These are phyloP conservation scores for Zizania palustris DNA, from an alignment of 202 grass and related monocot species.

Conservation along the genomic window DNA sequence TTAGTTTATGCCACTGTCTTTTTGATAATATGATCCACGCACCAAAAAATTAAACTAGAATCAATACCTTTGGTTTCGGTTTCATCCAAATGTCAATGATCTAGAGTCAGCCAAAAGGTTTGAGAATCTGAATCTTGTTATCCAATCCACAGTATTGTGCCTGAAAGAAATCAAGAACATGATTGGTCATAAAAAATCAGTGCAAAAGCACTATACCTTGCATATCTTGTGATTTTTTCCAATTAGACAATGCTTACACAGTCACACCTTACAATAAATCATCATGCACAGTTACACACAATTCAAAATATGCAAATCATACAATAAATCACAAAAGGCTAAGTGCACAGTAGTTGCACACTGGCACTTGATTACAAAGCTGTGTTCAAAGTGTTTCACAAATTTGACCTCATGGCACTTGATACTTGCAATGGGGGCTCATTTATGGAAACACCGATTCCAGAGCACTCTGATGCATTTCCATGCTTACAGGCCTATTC, in stretches of 20 bases:
- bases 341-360: neutral
- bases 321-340: neutral
- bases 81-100: neutral
- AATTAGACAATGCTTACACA: neutral
- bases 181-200: neutral
- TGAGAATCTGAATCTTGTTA: neutral
- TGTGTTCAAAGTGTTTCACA: no score
- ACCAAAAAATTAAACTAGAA: neutral
- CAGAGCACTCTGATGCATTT: no score
- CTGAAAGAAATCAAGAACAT: neutral
- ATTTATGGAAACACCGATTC: no score
- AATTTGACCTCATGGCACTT: no score
- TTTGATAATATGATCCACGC: neutral
- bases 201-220: neutral
- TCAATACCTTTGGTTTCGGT: neutral
- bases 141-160: neutral
- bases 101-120: neutral
- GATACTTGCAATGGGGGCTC: no score
- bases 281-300: neutral
- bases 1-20: neutral
- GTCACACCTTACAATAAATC: neutral
- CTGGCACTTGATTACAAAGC: neutral
- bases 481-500: no score
- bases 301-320: neutral
- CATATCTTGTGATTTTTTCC: neutral